These are phyloP conservation scores for Pythium biforme DNA, from an alignment of 352 stramenopile genomes.

Conservation along the genomic window DNA sequence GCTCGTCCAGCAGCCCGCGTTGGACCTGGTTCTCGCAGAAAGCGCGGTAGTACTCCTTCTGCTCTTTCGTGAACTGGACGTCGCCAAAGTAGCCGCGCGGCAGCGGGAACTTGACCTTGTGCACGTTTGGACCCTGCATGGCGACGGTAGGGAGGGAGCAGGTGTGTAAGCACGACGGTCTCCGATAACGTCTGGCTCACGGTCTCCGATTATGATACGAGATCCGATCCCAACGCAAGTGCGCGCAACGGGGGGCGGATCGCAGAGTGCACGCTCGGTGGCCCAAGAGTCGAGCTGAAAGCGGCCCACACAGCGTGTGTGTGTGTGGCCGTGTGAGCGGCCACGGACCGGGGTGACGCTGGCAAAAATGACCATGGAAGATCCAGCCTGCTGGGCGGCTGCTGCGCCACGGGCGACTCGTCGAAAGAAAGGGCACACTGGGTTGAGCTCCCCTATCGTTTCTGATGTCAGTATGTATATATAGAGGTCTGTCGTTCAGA, in stretches of 20 bases:
- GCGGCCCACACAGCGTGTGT: no score
- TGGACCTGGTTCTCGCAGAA: constrained; percentile 36
- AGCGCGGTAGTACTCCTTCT: constrained; percentile 33
- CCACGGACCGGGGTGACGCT: not conserved
- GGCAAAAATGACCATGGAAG: not conserved
- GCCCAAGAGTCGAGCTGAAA: not conserved
- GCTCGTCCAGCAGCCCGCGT: constrained; percentile 31
- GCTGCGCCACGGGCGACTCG: not conserved
- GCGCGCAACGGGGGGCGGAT: not conserved
- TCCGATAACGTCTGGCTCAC: not conserved
- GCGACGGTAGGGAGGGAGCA: no score
- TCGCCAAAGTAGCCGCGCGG: constrained; percentile 25
- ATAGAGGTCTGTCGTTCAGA: no score
- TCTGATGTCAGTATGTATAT: not conserved
- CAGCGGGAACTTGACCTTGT: constrained; percentile 28
- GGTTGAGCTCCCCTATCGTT: not conserved
- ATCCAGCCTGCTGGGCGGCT: not conserved
- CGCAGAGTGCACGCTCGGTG: not conserved
- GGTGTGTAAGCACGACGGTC: no score
- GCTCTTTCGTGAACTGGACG: constrained; percentile 18
- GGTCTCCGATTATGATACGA: not conserved
- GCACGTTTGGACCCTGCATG: not conserved
- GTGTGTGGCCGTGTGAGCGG: not conserved
- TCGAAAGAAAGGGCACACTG: not conserved
- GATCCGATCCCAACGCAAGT: not conserved